Conservation (phyloP, 805 yeast species). For the Monosporozyma yasuniensis region DNA sequence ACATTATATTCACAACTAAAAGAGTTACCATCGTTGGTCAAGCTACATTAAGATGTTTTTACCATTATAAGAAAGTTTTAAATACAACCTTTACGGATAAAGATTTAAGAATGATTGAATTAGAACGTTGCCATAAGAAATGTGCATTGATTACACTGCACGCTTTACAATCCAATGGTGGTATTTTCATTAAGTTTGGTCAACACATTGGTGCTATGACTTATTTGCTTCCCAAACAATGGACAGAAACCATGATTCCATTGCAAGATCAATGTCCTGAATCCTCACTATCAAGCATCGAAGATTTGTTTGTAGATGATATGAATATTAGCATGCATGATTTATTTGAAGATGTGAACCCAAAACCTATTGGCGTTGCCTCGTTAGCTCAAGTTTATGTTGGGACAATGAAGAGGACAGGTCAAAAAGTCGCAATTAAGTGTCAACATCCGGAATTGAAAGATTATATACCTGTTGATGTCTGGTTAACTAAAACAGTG, state of each 20-base stretch:
- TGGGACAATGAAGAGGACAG: constrained; percentile 51
- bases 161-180: constrained; percentile 82
- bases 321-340: constrained; percentile 53
- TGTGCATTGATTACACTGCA: constrained; percentile 73
- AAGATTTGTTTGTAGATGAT: constrained; percentile 58
- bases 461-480: constrained; percentile 86
- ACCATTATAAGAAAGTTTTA: constrained; percentile 53
- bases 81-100: constrained; percentile 34
- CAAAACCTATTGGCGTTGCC: constrained; percentile 85
- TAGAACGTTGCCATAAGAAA: constrained; percentile 56
- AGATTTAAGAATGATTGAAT: constrained; percentile 43
- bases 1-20: constrained; percentile 31
- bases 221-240: constrained; percentile 79
- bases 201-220: constrained; percentile 92
- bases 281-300: constrained; percentile 62
- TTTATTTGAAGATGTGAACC: constrained; percentile 56
- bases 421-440: constrained; percentile 82
- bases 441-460: constrained; percentile 85
- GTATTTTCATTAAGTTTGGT: constrained; percentile 87
- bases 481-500: constrained; percentile 65
- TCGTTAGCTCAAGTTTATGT: constrained; percentile 92
- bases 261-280: constrained; percentile 85
- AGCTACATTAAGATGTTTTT: constrained; percentile 69
- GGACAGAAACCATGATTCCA: constrained; percentile 94
- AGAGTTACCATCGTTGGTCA: constrained; percentile 54